These are phyloP conservation scores for Solanum boliviense DNA, from an alignment of 257 asterid species.

Conservation along the genomic window DNA sequence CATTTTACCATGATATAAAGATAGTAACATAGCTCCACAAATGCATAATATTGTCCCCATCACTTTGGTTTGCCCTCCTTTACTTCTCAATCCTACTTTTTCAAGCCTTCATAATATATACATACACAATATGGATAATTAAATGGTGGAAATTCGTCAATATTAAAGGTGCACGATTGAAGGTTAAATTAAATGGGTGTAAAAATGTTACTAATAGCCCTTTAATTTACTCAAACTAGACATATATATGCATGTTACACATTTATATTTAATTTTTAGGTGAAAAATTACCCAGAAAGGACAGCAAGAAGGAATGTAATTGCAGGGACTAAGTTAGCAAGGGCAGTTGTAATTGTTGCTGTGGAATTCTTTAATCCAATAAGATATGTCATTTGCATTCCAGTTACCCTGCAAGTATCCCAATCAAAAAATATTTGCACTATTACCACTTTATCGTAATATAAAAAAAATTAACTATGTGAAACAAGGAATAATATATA, in stretches of 20 bases:
- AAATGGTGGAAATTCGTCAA: neutral
- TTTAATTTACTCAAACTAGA: neutral
- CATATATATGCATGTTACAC: neutral
- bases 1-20: constrained; percentile 49
- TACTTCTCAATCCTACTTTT: constrained; percentile 39
- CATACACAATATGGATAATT: too few relatives aligned
- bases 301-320: constrained; percentile 67
- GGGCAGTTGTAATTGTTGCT: constrained; percentile 84
- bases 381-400: constrained; percentile 71
- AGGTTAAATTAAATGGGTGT: neutral
- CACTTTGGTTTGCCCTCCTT: constrained; percentile 58
- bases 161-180: too few relatives aligned
- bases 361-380: constrained; percentile 75
- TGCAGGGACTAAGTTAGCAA: constrained; percentile 64
- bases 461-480: neutral
- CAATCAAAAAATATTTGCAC: neutral
- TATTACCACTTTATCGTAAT: neutral
- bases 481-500: neutral
- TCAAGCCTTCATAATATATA: constrained; percentile 34
- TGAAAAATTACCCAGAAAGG: constrained; percentile 44
- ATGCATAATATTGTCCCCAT: constrained; percentile 61
- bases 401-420: constrained; percentile 44
- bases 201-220: neutral
- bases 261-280: neutral
- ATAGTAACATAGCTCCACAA: constrained; percentile 62